These are phyloP conservation scores for Mycena albidolilacea DNA, from an alignment of 768 basidiomycete genomes.

Conservation along the genomic window DNA sequence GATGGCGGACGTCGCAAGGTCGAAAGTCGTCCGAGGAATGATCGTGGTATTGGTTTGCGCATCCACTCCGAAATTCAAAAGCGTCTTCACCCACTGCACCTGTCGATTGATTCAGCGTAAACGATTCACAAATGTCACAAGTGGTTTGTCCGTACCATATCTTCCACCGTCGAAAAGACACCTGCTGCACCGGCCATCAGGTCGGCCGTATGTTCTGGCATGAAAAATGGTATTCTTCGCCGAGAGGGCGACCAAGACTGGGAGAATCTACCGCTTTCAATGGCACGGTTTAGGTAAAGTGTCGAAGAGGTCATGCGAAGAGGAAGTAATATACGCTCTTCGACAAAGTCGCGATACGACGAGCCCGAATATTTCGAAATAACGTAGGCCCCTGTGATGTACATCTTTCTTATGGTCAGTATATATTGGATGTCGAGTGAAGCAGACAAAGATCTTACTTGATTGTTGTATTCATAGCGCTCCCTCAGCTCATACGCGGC, in stretches of 20 bases:
- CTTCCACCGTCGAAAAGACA: slow-evolving; percentile 57
- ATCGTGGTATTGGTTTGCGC: slow-evolving; percentile 48
- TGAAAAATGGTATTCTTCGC: slow-evolving; percentile 37
- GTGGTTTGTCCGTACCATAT: slow-evolving; percentile 53
- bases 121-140: background rate
- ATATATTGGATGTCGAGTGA: background rate
- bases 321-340: slow-evolving; percentile 56
- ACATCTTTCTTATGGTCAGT: slow-evolving; percentile 48
- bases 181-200: slow-evolving; percentile 57
- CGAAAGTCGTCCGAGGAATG: slow-evolving; percentile 47
- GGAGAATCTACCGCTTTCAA: slow-evolving; percentile 44
- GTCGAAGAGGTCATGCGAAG: slow-evolving; percentile 59
- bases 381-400: slow-evolving; percentile 50
- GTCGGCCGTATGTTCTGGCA: slow-evolving; percentile 42
- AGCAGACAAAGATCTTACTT: slow-evolving; percentile 36
- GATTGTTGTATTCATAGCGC: slow-evolving; percentile 53
- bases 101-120: slow-evolving; percentile 34
- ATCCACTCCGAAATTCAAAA: slow-evolving; percentile 53
- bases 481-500: slow-evolving; percentile 52
- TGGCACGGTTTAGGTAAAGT: slow-evolving; percentile 52
- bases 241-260: slow-evolving; percentile 31
- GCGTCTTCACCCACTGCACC: slow-evolving; percentile 56
- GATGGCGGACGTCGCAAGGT: slow-evolving; percentile 43
- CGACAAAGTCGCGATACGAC: slow-evolving; percentile 56
- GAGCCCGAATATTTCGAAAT: slow-evolving; percentile 42